Evolutionary conservation across 1,284 basidiomycete genomes (phyloP), one percentile per base, ranked within the genome.

Genomic region (Ceratobasidium sp.): DNA sequence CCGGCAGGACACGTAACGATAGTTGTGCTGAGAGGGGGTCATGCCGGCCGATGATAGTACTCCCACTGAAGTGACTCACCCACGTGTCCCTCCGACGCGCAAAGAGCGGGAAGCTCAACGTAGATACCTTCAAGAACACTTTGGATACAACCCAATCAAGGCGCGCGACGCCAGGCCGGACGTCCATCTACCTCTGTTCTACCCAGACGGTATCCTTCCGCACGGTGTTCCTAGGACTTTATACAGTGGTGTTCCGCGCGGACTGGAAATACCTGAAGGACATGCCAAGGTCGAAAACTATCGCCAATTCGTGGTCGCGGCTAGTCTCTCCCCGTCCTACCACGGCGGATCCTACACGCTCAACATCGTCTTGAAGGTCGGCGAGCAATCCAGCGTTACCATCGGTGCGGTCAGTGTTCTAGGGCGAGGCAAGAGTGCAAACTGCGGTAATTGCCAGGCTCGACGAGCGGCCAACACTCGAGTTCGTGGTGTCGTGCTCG

Each of bases 391-490:
- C n/a, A 46, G 13, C 29, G 40, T 49, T 37, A 46, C 29, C 8
- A 57, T 77, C 15, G 70, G 68, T 1, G 54, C 76, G 15, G 49
- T 77, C 17, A 13, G 61, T 15, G 69, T 71, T n/a, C 64, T 77
- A 0, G 59, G 34, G 1, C 69, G 76, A 3, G 59, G 64, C 15
- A 52, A 59, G n/a, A 67, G 32, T 22, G 62, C 69, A 5, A 74
- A 43, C 19, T 77, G 76, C 56, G 76, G 44, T 5, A 67, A 51
- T 3, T 77, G 76, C 46, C 49, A 64, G 25, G 59, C 44, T 25
- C 68, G 69, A n/a, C 76, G 69, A 2, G 61, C 43, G 3, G 62
- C 61, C 4, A 62, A 25, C 3, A 40, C 22, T 34, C 44, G 59
- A 9, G 71, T 74, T 11, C 40, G 62, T 17, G 67, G 68, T 22